Evolutionary conservation across 225 moss, liverwort and hornwort species (phyloP).

Genomic region (Pleurozium schreberi): DNA sequence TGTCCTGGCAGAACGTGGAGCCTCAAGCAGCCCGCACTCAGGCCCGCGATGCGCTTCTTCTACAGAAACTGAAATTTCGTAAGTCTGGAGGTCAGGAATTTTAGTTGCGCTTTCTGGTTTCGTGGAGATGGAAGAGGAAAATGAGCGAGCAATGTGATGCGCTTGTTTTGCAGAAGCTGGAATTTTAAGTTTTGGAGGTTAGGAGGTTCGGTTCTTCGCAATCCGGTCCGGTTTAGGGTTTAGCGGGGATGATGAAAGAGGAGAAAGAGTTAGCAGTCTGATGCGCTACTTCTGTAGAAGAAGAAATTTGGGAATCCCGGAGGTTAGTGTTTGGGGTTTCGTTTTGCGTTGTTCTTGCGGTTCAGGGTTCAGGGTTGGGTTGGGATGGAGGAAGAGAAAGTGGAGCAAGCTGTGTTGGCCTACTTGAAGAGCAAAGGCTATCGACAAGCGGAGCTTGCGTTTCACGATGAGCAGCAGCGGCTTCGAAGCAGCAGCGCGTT

Average conservation of each 20-base stretch:
- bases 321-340: background rate
- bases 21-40: constrained; percentile 12
- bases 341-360: background rate
- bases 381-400: constrained; percentile 85
- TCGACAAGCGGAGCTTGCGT: constrained; percentile 83
- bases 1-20: constrained; percentile 27
- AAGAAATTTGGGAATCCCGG: background rate
- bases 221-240: background rate
- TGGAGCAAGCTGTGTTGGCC: constrained; percentile 82
- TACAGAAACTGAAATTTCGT: constrained; percentile 24
- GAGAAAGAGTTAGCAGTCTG: background rate
- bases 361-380: background rate
- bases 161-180: constrained; percentile 1
- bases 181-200: constrained; percentile 5
- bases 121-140: background rate
- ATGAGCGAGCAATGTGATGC: background rate
- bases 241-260: background rate
- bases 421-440: constrained; percentile 95
- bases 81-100: constrained; percentile 24
- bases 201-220: background rate
- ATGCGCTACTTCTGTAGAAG: constrained; percentile 6
- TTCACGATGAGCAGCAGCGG: constrained; percentile 89
- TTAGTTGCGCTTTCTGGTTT: background rate
- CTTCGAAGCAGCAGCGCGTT: constrained; percentile 24
- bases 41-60: constrained; percentile 16